Conservation (phyloP, 305 asterid species). For the Rubia tinctorum region DNA sequence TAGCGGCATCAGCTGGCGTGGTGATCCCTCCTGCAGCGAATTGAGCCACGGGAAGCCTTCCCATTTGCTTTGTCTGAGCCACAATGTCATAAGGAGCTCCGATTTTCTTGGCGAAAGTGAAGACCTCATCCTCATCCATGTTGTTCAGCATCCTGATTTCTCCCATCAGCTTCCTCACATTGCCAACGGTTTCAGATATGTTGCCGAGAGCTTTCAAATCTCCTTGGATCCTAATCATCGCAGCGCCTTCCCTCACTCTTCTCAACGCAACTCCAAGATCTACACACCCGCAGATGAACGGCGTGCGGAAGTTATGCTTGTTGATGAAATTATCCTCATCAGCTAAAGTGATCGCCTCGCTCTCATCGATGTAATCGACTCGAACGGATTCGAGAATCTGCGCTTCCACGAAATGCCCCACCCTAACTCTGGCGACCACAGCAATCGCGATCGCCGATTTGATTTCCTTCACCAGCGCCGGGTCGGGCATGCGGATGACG, state of each 20-base stretch:
- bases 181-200: slow-evolving; percentile 50
- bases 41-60: slow-evolving; percentile 89
- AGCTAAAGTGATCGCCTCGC: slow-evolving; percentile 55
- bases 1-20: slow-evolving; percentile 86
- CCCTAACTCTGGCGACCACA: slow-evolving; percentile 59
- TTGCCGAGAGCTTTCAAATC: slow-evolving; percentile 44
- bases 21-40: slow-evolving; percentile 82
- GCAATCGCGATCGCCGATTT: slow-evolving; percentile 61
- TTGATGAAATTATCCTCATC: slow-evolving; percentile 70
- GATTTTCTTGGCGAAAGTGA: slow-evolving; percentile 60
- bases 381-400: slow-evolving; percentile 76
- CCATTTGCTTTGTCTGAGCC: slow-evolving; percentile 83
- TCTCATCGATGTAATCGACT: slow-evolving; percentile 74
- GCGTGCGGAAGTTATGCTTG: slow-evolving; percentile 65
- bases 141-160: slow-evolving; percentile 61
- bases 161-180: slow-evolving; percentile 75
- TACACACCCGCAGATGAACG: slow-evolving; percentile 71
- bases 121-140: slow-evolving; percentile 87
- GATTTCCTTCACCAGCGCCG: slow-evolving; percentile 62
- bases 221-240: slow-evolving; percentile 72
- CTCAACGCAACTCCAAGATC: slow-evolving; percentile 82
- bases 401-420: slow-evolving; percentile 87
- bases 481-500: slow-evolving; percentile 79
- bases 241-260: slow-evolving; percentile 82
- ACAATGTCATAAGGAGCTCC: slow-evolving; percentile 75